A percentile compares a stretch with the other conserved stretches of the same genome.
phyloP scores from a whole-genome alignment of 2,329 filamentous ascomycete species.

The Aureobasidium melanogenum region DNA sequence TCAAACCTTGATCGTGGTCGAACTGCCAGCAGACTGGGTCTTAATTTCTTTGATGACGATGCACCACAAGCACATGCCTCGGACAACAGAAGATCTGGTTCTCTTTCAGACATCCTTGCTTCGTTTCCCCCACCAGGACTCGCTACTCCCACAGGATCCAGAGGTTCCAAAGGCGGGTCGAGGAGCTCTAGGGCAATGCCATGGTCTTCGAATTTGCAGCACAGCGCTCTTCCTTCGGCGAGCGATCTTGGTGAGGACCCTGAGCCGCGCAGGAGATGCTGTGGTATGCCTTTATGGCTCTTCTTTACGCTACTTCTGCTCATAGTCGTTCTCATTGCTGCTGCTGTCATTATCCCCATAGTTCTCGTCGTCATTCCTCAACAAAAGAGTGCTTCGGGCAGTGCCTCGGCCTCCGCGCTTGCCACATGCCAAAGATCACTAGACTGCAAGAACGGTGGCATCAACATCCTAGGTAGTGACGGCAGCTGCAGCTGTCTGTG shows the following conservation, averaged over 20 bases:
- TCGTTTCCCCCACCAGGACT: slow-evolving; percentile 54
- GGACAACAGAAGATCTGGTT: slow-evolving; percentile 36
- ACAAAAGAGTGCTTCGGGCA: slow-evolving; percentile 27
- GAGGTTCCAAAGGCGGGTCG: slow-evolving; percentile 6
- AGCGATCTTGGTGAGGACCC: slow-evolving; percentile 13
- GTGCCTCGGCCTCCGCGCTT: slow-evolving; percentile 17
- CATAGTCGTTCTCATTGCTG: slow-evolving; percentile 62
- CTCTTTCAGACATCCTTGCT: slow-evolving; percentile 55
- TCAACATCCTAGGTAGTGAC: slow-evolving; percentile 49
- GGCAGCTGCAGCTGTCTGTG: slow-evolving; percentile 75
- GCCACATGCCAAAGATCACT: slow-evolving; percentile 52
- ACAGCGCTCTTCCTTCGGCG: slow-evolving; percentile 12
- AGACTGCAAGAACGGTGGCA: slow-evolving; percentile 71
- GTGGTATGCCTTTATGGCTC: slow-evolving; percentile 72
- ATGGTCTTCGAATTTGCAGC: slow-evolving; percentile 13
- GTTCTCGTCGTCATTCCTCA: slow-evolving; percentile 52
- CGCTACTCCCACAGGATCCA: slow-evolving; percentile 24
- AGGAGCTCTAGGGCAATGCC: neutral
- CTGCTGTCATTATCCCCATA: slow-evolving; percentile 72
- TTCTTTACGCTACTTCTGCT: slow-evolving; percentile 61
- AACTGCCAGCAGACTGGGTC: slow-evolving; percentile 50
- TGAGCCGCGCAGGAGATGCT: slow-evolving; percentile 51
- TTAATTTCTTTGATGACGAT: slow-evolving; percentile 38
- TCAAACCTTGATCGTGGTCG: slow-evolving; percentile 79
- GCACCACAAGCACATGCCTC: neutral